Evolutionary conservation across 139 green algal genomes (phyloP), one percentile per base, ranked within the genome.

Genomic region (Mesotaenium endlicherianum): DNA sequence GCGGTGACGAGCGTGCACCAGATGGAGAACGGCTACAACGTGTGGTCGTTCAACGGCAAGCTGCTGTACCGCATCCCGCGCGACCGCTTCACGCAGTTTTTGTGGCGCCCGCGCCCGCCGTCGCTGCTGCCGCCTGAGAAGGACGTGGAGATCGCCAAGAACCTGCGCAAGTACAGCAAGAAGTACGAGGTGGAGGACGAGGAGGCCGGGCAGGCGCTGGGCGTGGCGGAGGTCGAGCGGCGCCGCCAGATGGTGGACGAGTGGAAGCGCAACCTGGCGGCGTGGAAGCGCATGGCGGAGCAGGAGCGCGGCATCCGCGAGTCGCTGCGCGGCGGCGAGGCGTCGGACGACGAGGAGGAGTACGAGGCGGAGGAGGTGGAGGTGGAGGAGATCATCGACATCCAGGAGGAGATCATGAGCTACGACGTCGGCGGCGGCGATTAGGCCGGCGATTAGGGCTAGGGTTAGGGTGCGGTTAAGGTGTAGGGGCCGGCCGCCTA

Each of bases 1-100:
- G 83, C 82, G 11, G 95, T 99, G 8, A 95, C 92, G 30, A 87
- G 85, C 57, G 83, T 94, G 17, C 93, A 98, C 78, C 92, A 97
- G 77, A 99, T 98, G 94, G 96, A 99, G 90, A 98, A 98, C 89
- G 96, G 96, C 5, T 97, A 94, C 91, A 93, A 94, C 72, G 82
- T 98, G 36, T 98, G 96, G 96, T 93, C 91, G 70, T 99, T 98
- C 91, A 90, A 93, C 31, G 96, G 96, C 40, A 87, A 92, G 60
- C 81, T 93, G 64, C 86, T 99, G 47, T 97, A 97, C 92, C 91
- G 89, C 69, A 36, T 93, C 8, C 76, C 81, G 2, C 84, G 86
- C 1, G 96, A 99, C 76, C 87, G 90, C 8, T 97, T 99, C 86
- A 1, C 39, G 44, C 95, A 98, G 91, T 97, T 98, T 82, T 81